Conservation (phyloP, 495 filamentous ascomycete genomes). For the Usnea hakonensis region DNA sequence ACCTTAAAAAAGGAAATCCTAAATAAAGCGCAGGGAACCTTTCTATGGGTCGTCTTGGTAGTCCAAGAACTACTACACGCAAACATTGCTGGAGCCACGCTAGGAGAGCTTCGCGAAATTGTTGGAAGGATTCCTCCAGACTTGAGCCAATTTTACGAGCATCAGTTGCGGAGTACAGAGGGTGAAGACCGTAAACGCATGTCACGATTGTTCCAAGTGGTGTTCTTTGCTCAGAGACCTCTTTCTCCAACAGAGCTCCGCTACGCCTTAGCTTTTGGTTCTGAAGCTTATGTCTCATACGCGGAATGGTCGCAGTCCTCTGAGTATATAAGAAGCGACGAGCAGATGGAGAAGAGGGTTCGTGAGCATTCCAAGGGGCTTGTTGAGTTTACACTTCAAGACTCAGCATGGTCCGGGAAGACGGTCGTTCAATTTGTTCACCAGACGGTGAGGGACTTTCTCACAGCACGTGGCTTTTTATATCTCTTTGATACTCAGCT, state of each 20-base stretch:
- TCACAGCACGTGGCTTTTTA: conserved; percentile 15
- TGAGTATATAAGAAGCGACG: conserved; percentile 3
- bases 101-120: conserved; percentile 28
- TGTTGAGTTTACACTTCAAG: conserved; percentile 28
- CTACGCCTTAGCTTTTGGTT: not conserved
- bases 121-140: not conserved
- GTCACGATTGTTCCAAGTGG: not conserved
- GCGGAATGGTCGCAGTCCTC: conserved; percentile 16
- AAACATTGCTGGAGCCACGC: conserved; percentile 17
- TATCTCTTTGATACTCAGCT: not conserved
- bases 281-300: not conserved
- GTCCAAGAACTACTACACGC: conserved; percentile 28
- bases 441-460: conserved; percentile 40
- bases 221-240: not conserved
- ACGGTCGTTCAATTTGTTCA: conserved; percentile 42
- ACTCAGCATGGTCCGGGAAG: conserved; percentile 10
- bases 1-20: conserved; percentile 14
- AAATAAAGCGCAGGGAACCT: conserved; percentile 22
- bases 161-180: not conserved
- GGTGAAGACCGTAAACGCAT: not conserved
- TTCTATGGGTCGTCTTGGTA: conserved; percentile 34
- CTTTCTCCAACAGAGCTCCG: not conserved
- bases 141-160: not conserved
- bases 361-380: conserved; percentile 38
- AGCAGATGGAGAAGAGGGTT: conserved; percentile 27